Conservation (phyloP, 2,329 filamentous ascomycete species). For the Aaosphaeria pasadenensis region DNA sequence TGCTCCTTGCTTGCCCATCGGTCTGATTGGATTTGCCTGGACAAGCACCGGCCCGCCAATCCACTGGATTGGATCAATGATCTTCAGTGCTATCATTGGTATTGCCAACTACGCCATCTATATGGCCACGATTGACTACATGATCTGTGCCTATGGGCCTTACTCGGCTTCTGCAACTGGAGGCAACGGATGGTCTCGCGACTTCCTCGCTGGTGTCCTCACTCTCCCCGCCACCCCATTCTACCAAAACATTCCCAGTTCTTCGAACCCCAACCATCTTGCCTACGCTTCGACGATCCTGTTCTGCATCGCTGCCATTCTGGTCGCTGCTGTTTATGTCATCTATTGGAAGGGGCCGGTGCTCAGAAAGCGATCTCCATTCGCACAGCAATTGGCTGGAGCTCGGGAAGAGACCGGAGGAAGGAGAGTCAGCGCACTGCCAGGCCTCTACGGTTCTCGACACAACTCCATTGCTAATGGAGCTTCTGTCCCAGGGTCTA, state of each 20-base stretch:
- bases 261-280: slow-evolving; percentile 38
- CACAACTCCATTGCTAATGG: slow-evolving; percentile 22
- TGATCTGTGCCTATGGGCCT: slow-evolving; percentile 70
- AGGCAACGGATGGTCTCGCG: slow-evolving; percentile 72
- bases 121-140: slow-evolving; percentile 79
- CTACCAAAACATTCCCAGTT: slow-evolving; percentile 42
- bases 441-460: slow-evolving; percentile 28
- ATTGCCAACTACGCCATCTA: slow-evolving; percentile 72
- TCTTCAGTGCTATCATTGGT: slow-evolving; percentile 66
- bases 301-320: slow-evolving; percentile 48
- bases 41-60: slow-evolving; percentile 62
- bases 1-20: slow-evolving; percentile 62
- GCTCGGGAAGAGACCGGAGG: slow-evolving; percentile 31
- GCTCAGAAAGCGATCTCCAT: slow-evolving; percentile 52
- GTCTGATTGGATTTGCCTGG: slow-evolving; percentile 70
- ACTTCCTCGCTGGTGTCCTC: slow-evolving; percentile 71
- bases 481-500: slow-evolving; percentile 14
- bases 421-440: slow-evolving; percentile 28
- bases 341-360: slow-evolving; percentile 54
- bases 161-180: slow-evolving; percentile 76
- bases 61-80: slow-evolving; percentile 67
- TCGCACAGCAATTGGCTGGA: slow-evolving; percentile 47
- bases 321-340: slow-evolving; percentile 43
- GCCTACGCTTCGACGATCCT: slow-evolving; percentile 58
- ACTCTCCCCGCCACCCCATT: slow-evolving; percentile 66